These are phyloP conservation scores for Lentithecium fluviatile DNA, from an alignment of 495 filamentous ascomycete genomes.

Conservation along the genomic window DNA sequence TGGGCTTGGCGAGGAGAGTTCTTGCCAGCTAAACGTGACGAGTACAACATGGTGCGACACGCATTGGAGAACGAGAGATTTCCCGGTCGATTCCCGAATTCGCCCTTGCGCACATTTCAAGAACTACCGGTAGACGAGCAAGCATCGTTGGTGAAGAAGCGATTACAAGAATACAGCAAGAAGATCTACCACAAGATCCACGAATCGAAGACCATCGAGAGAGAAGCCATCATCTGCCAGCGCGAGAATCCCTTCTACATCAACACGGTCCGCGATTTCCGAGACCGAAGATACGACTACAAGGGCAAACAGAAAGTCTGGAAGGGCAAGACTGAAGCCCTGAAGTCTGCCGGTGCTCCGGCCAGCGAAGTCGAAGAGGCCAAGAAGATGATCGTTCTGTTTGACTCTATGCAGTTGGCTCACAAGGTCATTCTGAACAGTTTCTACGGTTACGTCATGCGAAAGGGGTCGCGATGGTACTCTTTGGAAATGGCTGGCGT, in stretches of 20 bases:
- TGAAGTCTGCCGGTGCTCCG: conserved; percentile 78
- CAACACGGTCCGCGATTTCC: conserved; percentile 89
- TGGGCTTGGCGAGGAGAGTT: conserved; percentile 99
- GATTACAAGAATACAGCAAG: conserved; percentile 89
- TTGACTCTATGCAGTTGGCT: conserved; percentile 92
- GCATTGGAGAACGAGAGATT: conserved; percentile 93
- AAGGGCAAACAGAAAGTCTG: conserved; percentile 97
- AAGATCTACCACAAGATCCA: conserved; percentile 99
- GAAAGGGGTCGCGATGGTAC: conserved; percentile 98
- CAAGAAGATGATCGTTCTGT: conserved; percentile 98
- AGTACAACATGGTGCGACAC: conserved; percentile 98
- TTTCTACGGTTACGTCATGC: conserved; percentile 99
- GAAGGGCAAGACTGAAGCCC: conserved; percentile 89
- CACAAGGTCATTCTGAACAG: conserved; percentile 99
- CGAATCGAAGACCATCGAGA: conserved; percentile 86
- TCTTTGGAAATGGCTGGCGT: conserved; percentile 99
- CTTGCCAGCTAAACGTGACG: conserved; percentile 88
- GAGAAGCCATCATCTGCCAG: conserved; percentile 97
- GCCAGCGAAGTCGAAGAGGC: conserved; percentile 80
- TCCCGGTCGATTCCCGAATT: conserved; percentile 68
- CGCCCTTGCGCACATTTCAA: conserved; percentile 69
- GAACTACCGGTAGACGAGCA: conserved; percentile 85
- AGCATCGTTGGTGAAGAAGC: conserved; percentile 75
- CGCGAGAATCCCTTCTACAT: conserved; percentile 99
- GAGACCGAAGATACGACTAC: conserved; percentile 95